A percentile compares a stretch with the other conserved stretches of the same genome.
These are phyloP conservation scores for Bolboschoenus planiculmis DNA, from an alignment of 176 grass and related monocot species.

Conservation along the genomic window DNA sequence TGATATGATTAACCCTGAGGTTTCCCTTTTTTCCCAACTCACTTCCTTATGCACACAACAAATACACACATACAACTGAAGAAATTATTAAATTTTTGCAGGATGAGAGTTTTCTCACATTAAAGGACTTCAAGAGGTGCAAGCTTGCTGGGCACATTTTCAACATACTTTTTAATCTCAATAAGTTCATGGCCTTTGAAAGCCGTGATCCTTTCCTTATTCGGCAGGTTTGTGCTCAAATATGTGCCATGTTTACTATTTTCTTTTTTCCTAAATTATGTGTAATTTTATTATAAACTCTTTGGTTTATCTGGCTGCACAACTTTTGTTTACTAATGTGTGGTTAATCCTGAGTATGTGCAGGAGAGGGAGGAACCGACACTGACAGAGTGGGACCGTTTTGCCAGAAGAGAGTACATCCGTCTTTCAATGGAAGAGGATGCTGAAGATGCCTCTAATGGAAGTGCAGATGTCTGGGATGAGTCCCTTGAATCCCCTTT, in stretches of 20 bases:
- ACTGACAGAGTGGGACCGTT: constrained; percentile 95
- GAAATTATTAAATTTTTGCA: constrained; percentile 34
- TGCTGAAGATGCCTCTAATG: constrained; percentile 96
- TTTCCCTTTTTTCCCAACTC: constrained; percentile 22
- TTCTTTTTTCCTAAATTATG: neutral
- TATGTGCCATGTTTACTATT: neutral
- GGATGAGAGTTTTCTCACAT: constrained; percentile 56
- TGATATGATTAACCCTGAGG: constrained; percentile 92
- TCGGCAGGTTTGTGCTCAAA: constrained; percentile 61
- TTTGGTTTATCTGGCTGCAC: neutral
- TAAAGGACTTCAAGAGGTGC: constrained; percentile 66
- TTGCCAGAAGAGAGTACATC: constrained; percentile 86
- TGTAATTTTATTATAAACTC: neutral
- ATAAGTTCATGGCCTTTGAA: constrained; percentile 95
- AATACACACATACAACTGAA: neutral
- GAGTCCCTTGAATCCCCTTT: constrained; percentile 93
- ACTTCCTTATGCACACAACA: neutral
- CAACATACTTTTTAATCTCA: constrained; percentile 95
- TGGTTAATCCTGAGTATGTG: constrained; percentile 5
- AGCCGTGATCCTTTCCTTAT: constrained; percentile 95
- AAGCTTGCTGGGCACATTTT: constrained; percentile 86
- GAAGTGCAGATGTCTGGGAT: constrained; percentile 94
- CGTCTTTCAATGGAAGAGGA: constrained; percentile 96
- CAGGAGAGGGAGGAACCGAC: constrained; percentile 95
- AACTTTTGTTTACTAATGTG: neutral